Evolutionary conservation across 2,329 filamentous ascomycete species (phyloP), one percentile per base, ranked within the genome.

Genomic region (Sarocladium kiliense): DNA sequence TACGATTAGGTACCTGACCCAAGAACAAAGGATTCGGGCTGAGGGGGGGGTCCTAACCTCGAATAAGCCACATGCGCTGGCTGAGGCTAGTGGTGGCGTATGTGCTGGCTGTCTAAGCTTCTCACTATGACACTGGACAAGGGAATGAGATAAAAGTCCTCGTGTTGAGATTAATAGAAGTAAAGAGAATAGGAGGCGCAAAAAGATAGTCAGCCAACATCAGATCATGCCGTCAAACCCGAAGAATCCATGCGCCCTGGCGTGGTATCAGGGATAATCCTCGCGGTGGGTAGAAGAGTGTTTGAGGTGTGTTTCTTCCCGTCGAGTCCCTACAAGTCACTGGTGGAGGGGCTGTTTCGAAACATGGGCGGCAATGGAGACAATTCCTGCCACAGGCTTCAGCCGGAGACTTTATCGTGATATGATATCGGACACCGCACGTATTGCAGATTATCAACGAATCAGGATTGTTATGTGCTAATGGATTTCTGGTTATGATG

Each of bases 281-380:
- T 21, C 39, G 12, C 39, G 14, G 25, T 44, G 41, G 44, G 25
- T 27, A 44, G n/a, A 23, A 44, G 23, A 47, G 44, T 47, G 44
- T 47, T 47, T 47, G 44, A 47, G 44, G 25, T 47, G 44, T 47
- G 44, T 47, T 30, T 47, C 44, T 32, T 12, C 30, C 30, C 6
- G 12, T 32, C 12, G 7, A 6, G 30, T 32, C 30, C 7, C 30
- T 12, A 6, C 12, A 6, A 32, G 30, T 12, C 30, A 7, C 30
- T 32, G 36, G 36, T 39, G 36, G 9, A 10, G 16, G 7, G 12
- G 36, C 36, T 39, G 41, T 44, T 44, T 44, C 41, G 41, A 44
- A 44, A 44, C 12, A 39, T 39, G n/a, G 21, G 18, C 21, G 41
- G 21, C 19, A 44, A 44, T 25, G n/a, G 41, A 21, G 7, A 44